These are phyloP conservation scores for Aethionema arabicum DNA, from an alignment of 345 rosid genomes.

Conservation along the genomic window DNA sequence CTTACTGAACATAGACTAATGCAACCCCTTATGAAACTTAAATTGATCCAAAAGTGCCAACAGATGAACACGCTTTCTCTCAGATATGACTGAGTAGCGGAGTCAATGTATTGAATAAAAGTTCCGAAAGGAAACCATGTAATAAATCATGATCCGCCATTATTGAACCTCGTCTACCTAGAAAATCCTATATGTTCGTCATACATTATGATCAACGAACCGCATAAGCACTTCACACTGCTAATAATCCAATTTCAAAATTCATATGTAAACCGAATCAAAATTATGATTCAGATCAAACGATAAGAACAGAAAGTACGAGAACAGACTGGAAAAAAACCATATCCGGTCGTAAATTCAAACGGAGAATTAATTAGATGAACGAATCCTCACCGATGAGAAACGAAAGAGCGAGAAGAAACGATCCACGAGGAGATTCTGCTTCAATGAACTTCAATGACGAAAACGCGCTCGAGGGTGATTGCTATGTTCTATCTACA, in stretches of 20 bases:
- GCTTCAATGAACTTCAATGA: conserved; percentile 20
- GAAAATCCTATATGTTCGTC: conserved; percentile 14
- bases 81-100: neutral
- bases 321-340: neutral
- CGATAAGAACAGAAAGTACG: neutral
- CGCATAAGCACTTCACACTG: conserved; percentile 17
- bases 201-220: conserved; percentile 24
- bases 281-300: conserved; percentile 14
- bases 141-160: conserved; percentile 8
- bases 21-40: neutral
- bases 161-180: conserved; percentile 9
- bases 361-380: neutral
- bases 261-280: conserved; percentile 4
- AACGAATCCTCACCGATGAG: conserved; percentile 28
- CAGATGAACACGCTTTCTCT: neutral
- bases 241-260: conserved; percentile 14
- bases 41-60: conserved; percentile 7
- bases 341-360: conserved; percentile 14
- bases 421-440: conserved; percentile 17
- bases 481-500: neutral
- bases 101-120: conserved; percentile 3
- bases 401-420: conserved; percentile 14
- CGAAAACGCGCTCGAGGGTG: neutral
- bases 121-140: neutral
- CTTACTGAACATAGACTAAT: conserved; percentile 3